Base-by-base conservation (phyloP, 2,329 filamentous ascomycete genomes). In the Xylariaceae sp. region DNA sequence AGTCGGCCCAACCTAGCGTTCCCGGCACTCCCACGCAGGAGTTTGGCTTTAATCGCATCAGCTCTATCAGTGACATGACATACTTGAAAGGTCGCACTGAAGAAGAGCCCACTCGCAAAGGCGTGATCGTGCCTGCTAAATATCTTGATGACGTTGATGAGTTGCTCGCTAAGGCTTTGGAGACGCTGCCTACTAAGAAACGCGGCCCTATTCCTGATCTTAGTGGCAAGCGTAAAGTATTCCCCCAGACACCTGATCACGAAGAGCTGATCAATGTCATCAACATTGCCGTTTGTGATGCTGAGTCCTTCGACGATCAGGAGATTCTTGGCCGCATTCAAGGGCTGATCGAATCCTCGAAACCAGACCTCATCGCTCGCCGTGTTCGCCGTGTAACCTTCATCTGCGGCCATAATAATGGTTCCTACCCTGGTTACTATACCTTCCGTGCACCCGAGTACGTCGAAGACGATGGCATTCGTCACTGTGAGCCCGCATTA, bases 111-210 rank as follows among this genome's bases (percentile, higher is more conserved):
- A 86, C 83, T 26, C 86, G 95, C 68, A 96, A 95, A 80, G 95
- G 95, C 84, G 91, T 96, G 52, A 95, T 99, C 61, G 87, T 97
- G 44, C 93, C 95, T 29, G 92, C 96, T 68, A 89, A 88, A 69
- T 99, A 96, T 76, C 80, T 99, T 42, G 95, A 99, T 61, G 95
- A 99, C 70, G 90, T 89, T 14, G 95, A 98, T 67, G 95, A 99
- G 69, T 81, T 89, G 60, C 81, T 99, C 32, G 80, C 83, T 65
- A 91, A 90, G 76, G 95, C 92, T 19, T 80, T 99, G 3, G 93
- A 98, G 68, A 82, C 87, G 6, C 89, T 99, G 71, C 89, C 91
- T 57, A 82, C 81, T 73, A 81, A 80, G 67, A 85, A 82, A 71
- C 74, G 76, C 41, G 76, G 81, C n/a, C 78, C 92, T 3, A 83